Percentiles rank a stretch among this genome's conserved stretches.
Conservation (phyloP, 106 monocot species). For the Posidonia australis region DNA sequence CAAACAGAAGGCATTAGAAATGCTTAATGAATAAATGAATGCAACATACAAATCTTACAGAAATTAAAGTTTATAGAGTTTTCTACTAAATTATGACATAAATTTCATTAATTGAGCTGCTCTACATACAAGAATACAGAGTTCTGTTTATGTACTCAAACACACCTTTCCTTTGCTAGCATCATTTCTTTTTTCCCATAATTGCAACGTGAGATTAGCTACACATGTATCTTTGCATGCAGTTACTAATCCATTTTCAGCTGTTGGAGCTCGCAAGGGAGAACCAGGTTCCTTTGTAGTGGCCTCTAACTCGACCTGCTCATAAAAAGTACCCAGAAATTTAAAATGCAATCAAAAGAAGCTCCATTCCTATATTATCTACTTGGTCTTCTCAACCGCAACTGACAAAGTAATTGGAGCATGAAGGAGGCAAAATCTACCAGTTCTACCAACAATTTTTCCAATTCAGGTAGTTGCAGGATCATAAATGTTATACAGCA, state of each 20-base stretch:
- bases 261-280: slow-evolving; percentile 87
- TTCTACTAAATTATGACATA: not conserved
- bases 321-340: not conserved
- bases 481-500: too few relatives aligned
- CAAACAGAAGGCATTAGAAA: not conserved
- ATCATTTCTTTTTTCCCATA: slow-evolving; percentile 72
- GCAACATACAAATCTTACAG: not conserved
- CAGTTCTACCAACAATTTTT: too few relatives aligned
- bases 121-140: not conserved
- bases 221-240: slow-evolving; percentile 88
- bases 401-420: too few relatives aligned
- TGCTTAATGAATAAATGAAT: not conserved
- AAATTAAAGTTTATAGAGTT: too few relatives aligned
- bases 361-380: not conserved
- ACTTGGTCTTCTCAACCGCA: not conserved
- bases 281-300: slow-evolving; percentile 63
- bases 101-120: not conserved
- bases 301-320: slow-evolving; percentile 73
- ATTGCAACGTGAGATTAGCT: slow-evolving; percentile 61
- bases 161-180: slow-evolving; percentile 89
- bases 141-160: not conserved
- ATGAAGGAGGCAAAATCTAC: too few relatives aligned
- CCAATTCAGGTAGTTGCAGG: too few relatives aligned
- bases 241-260: slow-evolving; percentile 64
- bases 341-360: not conserved